phyloP scores from a whole-genome alignment of 495 filamentous ascomycete species.

The Pyrenula massariospora region DNA sequence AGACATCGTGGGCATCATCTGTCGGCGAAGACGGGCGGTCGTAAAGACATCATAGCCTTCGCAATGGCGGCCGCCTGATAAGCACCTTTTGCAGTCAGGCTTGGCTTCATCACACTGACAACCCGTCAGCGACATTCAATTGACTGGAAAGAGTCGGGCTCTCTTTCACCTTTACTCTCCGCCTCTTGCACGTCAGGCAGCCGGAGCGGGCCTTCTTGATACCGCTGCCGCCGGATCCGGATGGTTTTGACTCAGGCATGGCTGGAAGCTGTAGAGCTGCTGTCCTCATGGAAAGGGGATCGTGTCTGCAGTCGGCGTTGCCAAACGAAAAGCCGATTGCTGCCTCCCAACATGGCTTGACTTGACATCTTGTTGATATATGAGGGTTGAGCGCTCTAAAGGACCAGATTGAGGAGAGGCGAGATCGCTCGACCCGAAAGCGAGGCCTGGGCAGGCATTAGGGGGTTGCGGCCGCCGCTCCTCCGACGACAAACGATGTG shows the following conservation, averaged over 20 bases:
- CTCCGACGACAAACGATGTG: neutral
- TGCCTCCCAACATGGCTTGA: neutral
- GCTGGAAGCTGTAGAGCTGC: neutral
- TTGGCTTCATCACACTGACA: neutral
- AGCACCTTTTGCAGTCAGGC: neutral
- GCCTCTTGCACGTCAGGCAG: neutral
- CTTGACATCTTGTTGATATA: neutral
- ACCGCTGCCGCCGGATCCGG: too few relatives aligned
- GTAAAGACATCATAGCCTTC: neutral
- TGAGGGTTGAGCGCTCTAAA: neutral
- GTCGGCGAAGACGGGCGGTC: neutral
- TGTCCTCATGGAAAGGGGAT: neutral
- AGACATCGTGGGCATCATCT: neutral
- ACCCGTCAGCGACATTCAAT: neutral
- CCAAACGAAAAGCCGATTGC: neutral
- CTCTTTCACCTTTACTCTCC: neutral
- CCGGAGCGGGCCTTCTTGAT: neutral
- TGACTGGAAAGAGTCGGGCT: too few relatives aligned
- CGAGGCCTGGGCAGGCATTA: neutral
- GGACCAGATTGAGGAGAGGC: neutral
- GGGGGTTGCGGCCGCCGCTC: neutral
- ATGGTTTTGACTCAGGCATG: neutral
- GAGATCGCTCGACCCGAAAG: neutral
- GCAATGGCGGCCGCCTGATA: neutral
- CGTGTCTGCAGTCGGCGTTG: neutral